Evolutionary conservation across 1,139 yeast species (phyloP), one percentile per base, ranked within the genome.

Genomic region (Komagataea norvegica): DNA sequence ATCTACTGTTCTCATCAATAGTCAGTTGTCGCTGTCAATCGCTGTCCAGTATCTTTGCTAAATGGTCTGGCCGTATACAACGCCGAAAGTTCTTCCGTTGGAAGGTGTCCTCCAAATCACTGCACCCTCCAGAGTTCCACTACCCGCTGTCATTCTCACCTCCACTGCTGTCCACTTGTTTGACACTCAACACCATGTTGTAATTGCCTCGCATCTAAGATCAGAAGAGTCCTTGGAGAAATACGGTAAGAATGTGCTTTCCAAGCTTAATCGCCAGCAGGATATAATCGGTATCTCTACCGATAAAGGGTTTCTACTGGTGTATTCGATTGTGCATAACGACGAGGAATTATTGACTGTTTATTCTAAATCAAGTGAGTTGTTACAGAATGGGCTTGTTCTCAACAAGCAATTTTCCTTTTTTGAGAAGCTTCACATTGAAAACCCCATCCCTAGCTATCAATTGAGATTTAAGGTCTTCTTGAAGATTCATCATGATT

Each of bases 51-150:
- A n/a, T n/a, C n/a, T n/a, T n/a, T n/a, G n/a, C 15, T 11, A 16
- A 27, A 45, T 45, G 50, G 35, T 43, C 9, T 45, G 48, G 47
- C 51, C 49, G 2, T 32, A 37, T 13, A 34, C 36, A 18, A 37
- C 49, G 5, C 51, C 51, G 19, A 35, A 44, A n/a, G 43, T 42
- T 25, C 22, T 46, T 3, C 42, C 41, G 9, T 28, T 36, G 10
- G 16, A 26, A 11, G 38, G 28, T 6, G 40, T 45, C 36, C 32
- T 28, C 22, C 45, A 80, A 51, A 67, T 88, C 2, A 67, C 73
- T 10, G 62, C 87, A 11, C 88, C 95, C 4, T 77, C 74, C 47
- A 65, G 65, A 54, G 81, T 1, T 66, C 65, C 33, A 62, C 68
- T 35, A 70, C 89, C 15, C 46, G 84, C 15, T 48, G 57, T 14